Conservation (phyloP, 2,329 filamentous ascomycete species). For the Aspergillus versicolor region DNA sequence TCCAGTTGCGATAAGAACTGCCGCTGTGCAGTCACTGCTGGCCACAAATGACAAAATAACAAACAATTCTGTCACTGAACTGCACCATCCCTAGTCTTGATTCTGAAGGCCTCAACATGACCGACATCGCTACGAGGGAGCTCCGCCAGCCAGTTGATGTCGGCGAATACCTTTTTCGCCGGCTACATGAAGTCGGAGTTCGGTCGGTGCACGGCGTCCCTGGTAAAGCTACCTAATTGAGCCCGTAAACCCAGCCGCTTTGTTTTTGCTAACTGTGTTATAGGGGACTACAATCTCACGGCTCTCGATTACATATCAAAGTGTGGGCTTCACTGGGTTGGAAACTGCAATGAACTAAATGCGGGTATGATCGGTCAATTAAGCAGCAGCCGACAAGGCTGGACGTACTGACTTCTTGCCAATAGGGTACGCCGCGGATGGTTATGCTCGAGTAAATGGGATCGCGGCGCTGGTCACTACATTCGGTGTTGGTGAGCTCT, state of each 20-base stretch:
- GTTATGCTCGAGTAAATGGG: slow-evolving; percentile 71
- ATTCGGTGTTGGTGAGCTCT: slow-evolving; percentile 68
- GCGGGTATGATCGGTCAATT: slow-evolving; percentile 42
- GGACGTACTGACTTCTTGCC: not conserved
- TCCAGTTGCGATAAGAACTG: not conserved
- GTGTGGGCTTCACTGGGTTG: slow-evolving; percentile 57
- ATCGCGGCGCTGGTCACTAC: slow-evolving; percentile 71
- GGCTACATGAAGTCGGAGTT: slow-evolving; percentile 51
- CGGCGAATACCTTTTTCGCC: slow-evolving; percentile 51
- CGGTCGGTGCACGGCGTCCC: slow-evolving; percentile 53
- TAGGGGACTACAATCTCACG: slow-evolving; percentile 66
- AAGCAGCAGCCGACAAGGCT: not conserved
- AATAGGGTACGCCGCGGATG: slow-evolving; percentile 72
- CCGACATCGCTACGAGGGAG: slow-evolving; percentile 45
- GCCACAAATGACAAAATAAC: not conserved
- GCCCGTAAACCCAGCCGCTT: not conserved
- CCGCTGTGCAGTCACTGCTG: not conserved
- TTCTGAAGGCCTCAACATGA: slow-evolving; percentile 17
- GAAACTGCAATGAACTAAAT: slow-evolving; percentile 63
- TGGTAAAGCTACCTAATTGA: slow-evolving; percentile 43
- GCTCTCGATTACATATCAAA: slow-evolving; percentile 59
- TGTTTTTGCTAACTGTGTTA: not conserved
- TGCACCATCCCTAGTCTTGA: not conserved
- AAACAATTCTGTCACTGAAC: not conserved
- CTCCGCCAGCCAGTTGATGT: slow-evolving; percentile 47